Percentiles rank a stretch among this genome's conserved stretches.
These are phyloP conservation scores for Coleophoma eucalyptorum DNA, from an alignment of 2,329 filamentous ascomycete species.

Conservation along the genomic window DNA sequence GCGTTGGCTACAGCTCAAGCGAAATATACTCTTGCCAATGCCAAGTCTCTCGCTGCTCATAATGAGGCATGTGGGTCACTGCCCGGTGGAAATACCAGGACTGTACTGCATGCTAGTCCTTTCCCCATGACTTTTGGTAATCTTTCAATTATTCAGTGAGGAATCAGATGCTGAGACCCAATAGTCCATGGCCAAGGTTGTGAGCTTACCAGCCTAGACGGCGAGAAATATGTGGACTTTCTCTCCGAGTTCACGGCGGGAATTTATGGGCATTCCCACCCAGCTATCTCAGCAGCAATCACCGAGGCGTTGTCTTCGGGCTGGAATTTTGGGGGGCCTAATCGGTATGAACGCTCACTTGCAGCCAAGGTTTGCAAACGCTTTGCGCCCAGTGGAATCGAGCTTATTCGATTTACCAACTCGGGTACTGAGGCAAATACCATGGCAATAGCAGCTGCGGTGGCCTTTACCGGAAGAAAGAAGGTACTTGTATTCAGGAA, in stretches of 20 bases:
- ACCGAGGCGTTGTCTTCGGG: constrained; percentile 34
- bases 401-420: constrained; percentile 58
- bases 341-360: constrained; percentile 44
- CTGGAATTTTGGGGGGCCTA: constrained; percentile 53
- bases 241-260: constrained; percentile 62
- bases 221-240: constrained; percentile 49
- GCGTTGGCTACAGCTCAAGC: constrained; percentile 2
- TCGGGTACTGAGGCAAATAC: constrained; percentile 64
- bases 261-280: constrained; percentile 62
- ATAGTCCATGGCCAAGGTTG: constrained; percentile 11
- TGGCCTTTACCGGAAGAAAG: constrained; percentile 12
- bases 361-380: constrained; percentile 43
- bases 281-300: constrained; percentile 46
- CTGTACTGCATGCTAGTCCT: constrained; percentile 16
- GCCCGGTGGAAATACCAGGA: constrained; percentile 22
- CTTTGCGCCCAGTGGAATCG: constrained; percentile 41
- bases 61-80: constrained; percentile 17
- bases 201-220: constrained; percentile 16
- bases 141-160: constrained; percentile 1
- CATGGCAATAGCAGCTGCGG: constrained; percentile 46
- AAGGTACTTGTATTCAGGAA: constrained; percentile 19
- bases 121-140: constrained; percentile 17
- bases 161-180: background rate
- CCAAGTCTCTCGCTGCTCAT: constrained; percentile 9
- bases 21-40: constrained; percentile 10